Conservation (phyloP, 2,329 filamentous ascomycete genomes). For the Phialemonium atrogriseum region DNA sequence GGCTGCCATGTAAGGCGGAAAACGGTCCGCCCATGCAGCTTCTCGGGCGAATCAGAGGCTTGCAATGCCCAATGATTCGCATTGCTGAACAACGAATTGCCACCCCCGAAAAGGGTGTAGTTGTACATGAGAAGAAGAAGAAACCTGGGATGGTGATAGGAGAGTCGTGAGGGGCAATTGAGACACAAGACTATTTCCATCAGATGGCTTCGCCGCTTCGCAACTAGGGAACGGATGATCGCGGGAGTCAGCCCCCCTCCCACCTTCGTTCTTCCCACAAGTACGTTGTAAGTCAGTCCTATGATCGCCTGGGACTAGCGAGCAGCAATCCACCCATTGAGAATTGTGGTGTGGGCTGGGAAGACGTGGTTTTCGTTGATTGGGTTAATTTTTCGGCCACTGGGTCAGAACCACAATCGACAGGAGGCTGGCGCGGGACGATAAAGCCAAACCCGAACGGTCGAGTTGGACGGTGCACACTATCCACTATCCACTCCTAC, state of each 20-base stretch:
- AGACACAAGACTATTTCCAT: no score
- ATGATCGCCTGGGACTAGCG: no score
- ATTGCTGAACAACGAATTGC: no score
- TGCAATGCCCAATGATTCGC: constrained; percentile 7
- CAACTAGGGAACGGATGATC: background rate
- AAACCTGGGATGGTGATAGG: no score
- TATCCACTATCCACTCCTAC: constrained; percentile 2
- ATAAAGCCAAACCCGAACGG: constrained; percentile 18
- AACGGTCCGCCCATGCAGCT: constrained; percentile 27
- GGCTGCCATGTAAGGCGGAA: constrained; percentile 24
- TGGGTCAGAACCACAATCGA: constrained; percentile 18
- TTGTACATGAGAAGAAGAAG: no score
- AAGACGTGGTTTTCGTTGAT: constrained; percentile 24
- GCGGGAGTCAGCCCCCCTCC: no score
- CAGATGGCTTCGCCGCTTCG: no score
- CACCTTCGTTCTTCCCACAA: no score
- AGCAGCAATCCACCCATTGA: constrained; percentile 6
- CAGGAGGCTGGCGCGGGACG: constrained; percentile 19
- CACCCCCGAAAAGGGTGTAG: no score
- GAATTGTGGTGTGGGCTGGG: constrained; percentile 20
- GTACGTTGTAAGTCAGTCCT: no score
- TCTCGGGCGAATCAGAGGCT: constrained; percentile 16
- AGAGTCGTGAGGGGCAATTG: no score
- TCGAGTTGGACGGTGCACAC: constrained; percentile 5
- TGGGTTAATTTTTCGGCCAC: constrained; percentile 15